A percentile compares a stretch with the other conserved stretches of the same genome.
phyloP scores from a whole-genome alignment of 768 basidiomycete genomes.

The Trametes punicea region DNA sequence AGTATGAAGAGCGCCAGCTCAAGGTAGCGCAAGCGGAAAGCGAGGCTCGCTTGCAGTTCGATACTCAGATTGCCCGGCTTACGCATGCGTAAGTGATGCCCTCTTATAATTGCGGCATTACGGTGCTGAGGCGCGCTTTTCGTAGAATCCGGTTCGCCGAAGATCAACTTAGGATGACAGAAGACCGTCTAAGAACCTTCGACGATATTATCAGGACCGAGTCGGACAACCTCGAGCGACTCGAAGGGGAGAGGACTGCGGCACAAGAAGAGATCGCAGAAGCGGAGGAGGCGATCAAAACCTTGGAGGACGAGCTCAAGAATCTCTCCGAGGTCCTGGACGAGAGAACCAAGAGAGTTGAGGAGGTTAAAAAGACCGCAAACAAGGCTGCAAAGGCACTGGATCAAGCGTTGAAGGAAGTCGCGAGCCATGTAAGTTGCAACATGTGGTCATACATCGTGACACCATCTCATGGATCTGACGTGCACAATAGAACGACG shows the following conservation, averaged over 20 bases:
- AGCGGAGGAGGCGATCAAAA: constrained; percentile 52
- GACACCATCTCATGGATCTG: not conserved
- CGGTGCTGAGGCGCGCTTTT: not conserved
- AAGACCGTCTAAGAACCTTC: constrained; percentile 59
- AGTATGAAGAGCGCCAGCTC: constrained; percentile 91
- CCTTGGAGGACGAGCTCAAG: constrained; percentile 59
- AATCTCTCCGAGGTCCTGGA: constrained; percentile 62
- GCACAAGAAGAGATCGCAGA: constrained; percentile 58
- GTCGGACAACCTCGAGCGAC: constrained; percentile 46
- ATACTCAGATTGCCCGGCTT: constrained; percentile 82
- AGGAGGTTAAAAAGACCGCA: constrained; percentile 70
- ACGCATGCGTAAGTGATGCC: constrained; percentile 69
- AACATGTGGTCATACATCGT: not conserved
- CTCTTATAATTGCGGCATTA: not conserved
- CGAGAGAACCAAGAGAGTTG: constrained; percentile 69
- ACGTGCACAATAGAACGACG: constrained; percentile 59
- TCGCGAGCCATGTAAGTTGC: constrained; percentile 65
- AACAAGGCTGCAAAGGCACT: constrained; percentile 69
- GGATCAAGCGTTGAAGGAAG: constrained; percentile 89
- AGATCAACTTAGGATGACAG: constrained; percentile 64
- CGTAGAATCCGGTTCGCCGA: constrained; percentile 76
- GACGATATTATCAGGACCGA: constrained; percentile 52
- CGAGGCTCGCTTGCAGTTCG: constrained; percentile 76
- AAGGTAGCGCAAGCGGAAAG: constrained; percentile 86
- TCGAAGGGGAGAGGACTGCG: constrained; percentile 51